A percentile compares a stretch with the other conserved stretches of the same genome.
phyloP scores from a whole-genome alignment of 2,329 filamentous ascomycete species.

The Apiospora hydei region DNA sequence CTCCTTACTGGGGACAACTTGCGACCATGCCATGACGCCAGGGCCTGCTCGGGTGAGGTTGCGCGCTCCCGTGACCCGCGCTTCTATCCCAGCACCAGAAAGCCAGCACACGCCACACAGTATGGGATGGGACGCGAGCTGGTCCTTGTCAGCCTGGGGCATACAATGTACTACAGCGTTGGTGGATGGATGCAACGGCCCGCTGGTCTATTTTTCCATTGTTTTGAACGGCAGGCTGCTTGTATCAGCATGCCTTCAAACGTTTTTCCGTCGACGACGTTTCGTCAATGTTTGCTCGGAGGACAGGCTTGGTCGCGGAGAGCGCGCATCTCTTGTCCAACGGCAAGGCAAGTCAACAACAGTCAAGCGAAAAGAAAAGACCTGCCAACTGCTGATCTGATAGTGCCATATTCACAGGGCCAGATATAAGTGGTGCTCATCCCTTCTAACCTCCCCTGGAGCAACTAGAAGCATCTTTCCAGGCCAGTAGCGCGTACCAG shows the following conservation, averaged over 20 bases:
- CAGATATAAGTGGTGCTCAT: slow-evolving; percentile 10
- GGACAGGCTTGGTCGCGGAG: neutral
- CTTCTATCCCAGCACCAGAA: neutral
- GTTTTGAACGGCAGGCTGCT: neutral
- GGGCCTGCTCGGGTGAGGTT: slow-evolving; percentile 9
- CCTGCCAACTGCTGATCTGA: neutral
- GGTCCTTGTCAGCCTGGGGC: neutral
- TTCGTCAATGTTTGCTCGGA: neutral
- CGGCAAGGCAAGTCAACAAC: neutral
- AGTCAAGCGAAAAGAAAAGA: neutral
- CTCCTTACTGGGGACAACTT: slow-evolving; percentile 20
- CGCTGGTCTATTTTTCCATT: neutral
- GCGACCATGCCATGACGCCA: slow-evolving; percentile 20
- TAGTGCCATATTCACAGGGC: slow-evolving; percentile 6
- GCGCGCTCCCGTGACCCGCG: neutral
- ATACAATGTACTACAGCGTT: neutral
- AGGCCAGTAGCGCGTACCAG: slow-evolving; percentile 9
- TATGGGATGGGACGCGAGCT: slow-evolving; percentile 18
- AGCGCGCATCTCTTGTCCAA: neutral
- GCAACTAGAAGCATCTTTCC: slow-evolving; percentile 10
- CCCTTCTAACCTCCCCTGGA: slow-evolving; percentile 1
- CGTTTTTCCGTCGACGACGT: neutral
- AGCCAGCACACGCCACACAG: slow-evolving; percentile 7
- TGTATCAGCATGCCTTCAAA: neutral
- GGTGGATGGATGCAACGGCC: neutral